Conservation (phyloP, 306 rosid species). For the Lotus japonicus region DNA sequence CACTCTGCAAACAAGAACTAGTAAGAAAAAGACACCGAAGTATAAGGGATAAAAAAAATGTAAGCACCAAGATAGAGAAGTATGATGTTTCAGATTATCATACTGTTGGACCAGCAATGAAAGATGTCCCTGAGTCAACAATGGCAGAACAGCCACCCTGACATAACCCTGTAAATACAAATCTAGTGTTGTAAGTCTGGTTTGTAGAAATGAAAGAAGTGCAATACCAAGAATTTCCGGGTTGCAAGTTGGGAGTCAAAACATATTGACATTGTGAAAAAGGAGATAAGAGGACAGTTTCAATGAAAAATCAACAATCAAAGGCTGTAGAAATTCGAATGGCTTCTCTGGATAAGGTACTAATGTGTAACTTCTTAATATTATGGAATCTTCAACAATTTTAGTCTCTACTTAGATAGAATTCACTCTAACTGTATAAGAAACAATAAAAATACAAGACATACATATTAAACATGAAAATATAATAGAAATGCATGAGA, state of each 20-base stretch:
- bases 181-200: neutral
- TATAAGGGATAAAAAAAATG: neutral
- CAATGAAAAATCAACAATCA: neutral
- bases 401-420: neutral
- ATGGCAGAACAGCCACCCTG: conserved; percentile 51
- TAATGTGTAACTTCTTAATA: neutral
- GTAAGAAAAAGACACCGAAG: neutral
- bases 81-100: neutral
- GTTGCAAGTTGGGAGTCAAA: neutral
- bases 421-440: neutral
- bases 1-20: too few relatives aligned
- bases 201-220: neutral
- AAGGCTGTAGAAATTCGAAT: neutral
- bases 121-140: conserved; percentile 69
- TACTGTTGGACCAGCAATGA: conserved; percentile 64
- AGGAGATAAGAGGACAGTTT: neutral
- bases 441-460: neutral
- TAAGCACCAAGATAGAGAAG: neutral
- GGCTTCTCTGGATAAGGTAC: neutral
- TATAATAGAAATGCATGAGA: neutral
- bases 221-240: neutral
- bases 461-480: too few relatives aligned
- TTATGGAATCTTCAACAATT: neutral
- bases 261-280: neutral
- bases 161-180: conserved; percentile 44